Percentiles rank a stretch among this genome's conserved stretches.
Conservation (phyloP, 306 rosid species). For the Geum urbanum region DNA sequence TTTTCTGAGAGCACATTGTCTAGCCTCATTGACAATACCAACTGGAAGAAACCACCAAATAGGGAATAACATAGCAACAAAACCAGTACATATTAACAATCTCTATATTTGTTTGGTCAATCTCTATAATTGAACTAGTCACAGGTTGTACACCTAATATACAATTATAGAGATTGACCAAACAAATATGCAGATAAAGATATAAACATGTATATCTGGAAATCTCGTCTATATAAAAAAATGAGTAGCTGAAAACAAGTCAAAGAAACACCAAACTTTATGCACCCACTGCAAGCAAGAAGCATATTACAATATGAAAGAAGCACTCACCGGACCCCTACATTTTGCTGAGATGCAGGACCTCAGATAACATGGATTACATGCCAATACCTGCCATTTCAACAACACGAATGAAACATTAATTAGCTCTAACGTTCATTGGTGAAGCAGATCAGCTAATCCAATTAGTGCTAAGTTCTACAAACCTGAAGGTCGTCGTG, state of each 20-base stretch:
- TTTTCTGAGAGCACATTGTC: neutral
- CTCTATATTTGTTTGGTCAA: no score
- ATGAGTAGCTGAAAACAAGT: neutral
- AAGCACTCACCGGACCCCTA: neutral
- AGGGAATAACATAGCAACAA: neutral
- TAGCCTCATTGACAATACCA: neutral
- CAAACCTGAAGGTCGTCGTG: neutral
- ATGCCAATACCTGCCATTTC: neutral
- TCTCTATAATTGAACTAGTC: neutral
- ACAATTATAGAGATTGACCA: neutral
- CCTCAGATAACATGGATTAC: neutral
- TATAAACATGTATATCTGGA: neutral
- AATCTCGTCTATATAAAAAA: neutral
- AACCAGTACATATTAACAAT: neutral
- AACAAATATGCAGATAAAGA: no score
- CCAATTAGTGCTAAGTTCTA: neutral
- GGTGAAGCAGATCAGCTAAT: slow-evolving; percentile 8
- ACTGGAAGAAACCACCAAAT: neutral
- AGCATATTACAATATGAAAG: neutral
- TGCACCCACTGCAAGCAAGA: neutral
- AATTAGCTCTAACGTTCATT: neutral
- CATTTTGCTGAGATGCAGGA: neutral
- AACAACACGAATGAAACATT: neutral
- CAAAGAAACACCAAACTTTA: slow-evolving; percentile 2
- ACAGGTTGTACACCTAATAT: neutral